These are phyloP conservation scores for Reticulascus tulasneorum DNA, from an alignment of 2,329 filamentous ascomycete genomes.

Conservation along the genomic window DNA sequence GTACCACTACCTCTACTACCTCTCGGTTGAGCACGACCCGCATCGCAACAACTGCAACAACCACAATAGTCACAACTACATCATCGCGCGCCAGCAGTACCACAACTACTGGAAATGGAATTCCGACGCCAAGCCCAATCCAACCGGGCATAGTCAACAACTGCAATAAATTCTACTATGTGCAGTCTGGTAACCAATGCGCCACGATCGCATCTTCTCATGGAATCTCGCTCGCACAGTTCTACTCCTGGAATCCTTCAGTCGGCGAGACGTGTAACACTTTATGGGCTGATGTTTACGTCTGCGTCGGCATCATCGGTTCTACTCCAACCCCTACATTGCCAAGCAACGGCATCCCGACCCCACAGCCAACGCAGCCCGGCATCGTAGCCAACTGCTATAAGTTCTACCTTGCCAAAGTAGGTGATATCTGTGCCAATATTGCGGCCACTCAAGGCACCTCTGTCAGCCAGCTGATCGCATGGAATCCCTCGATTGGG, in stretches of 20 bases:
- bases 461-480: constrained; percentile 17
- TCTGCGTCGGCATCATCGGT: constrained; percentile 13
- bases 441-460: constrained; percentile 20
- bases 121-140: constrained; percentile 3
- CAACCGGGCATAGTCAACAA: constrained; percentile 13
- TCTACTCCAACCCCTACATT: background rate
- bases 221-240: constrained; percentile 18
- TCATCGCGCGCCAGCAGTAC: no score
- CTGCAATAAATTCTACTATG: constrained; percentile 24
- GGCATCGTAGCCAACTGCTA: constrained; percentile 19
- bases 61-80: no score
- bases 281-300: constrained; percentile 10
- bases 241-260: constrained; percentile 18
- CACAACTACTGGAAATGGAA: constrained; percentile 11
- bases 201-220: constrained; percentile 17
- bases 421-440: constrained; percentile 17
- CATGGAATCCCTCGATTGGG: constrained; percentile 16
- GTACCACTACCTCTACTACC: constrained; percentile 14
- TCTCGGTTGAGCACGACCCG: no score
- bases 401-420: constrained; percentile 20
- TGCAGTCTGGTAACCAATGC: constrained; percentile 19
- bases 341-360: constrained; percentile 13
- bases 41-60: no score
- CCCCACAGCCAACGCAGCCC: constrained; percentile 1
- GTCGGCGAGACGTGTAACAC: constrained; percentile 10